These are phyloP conservation scores for Mortierella sp. DNA, from an alignment of 371 early-diverging fungal genomes.

Conservation along the genomic window DNA sequence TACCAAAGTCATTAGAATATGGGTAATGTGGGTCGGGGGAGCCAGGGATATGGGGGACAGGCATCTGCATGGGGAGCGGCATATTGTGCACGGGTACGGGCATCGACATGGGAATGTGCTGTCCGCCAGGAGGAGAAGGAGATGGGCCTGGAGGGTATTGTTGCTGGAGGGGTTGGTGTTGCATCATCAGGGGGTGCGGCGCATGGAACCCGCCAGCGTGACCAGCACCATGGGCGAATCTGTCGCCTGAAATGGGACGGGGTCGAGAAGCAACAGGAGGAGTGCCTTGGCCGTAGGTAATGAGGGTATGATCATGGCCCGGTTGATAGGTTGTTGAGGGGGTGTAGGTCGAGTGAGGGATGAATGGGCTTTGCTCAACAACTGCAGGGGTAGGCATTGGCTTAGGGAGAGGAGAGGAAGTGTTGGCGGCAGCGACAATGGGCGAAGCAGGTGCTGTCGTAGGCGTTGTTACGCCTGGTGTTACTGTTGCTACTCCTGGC, in stretches of 20 bases:
- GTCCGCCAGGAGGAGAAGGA: not conserved
- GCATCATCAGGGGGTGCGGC: conserved; percentile 51
- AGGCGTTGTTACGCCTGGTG: not conserved
- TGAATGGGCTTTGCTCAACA: conserved; percentile 37
- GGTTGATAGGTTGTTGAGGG: conserved; percentile 41
- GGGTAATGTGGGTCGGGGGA: conserved; percentile 19
- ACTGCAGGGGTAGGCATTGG: not conserved
- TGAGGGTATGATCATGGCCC: conserved; percentile 7
- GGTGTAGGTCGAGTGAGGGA: conserved; percentile 39
- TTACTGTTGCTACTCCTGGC: not conserved
- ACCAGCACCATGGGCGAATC: not conserved
- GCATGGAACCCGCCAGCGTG: conserved; percentile 13
- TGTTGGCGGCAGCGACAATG: not conserved
- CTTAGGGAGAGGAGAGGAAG: not conserved
- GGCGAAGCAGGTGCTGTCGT: conserved; percentile 5
- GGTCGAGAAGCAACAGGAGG: conserved; percentile 18
- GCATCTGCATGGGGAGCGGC: conserved; percentile 43
- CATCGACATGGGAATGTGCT: conserved; percentile 24
- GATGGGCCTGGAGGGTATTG: conserved; percentile 42
- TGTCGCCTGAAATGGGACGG: conserved; percentile 36
- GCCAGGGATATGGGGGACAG: conserved; percentile 36
- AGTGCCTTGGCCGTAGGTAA: conserved; percentile 13
- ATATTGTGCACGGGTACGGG: conserved; percentile 32
- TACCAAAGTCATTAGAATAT: not conserved
- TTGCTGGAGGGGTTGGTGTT: conserved; percentile 13